A percentile compares a stretch with the other conserved stretches of the same genome.
Evolutionary conservation across 1,284 basidiomycete genomes (phyloP).

Genomic region (Cystobasidium sp.): DNA sequence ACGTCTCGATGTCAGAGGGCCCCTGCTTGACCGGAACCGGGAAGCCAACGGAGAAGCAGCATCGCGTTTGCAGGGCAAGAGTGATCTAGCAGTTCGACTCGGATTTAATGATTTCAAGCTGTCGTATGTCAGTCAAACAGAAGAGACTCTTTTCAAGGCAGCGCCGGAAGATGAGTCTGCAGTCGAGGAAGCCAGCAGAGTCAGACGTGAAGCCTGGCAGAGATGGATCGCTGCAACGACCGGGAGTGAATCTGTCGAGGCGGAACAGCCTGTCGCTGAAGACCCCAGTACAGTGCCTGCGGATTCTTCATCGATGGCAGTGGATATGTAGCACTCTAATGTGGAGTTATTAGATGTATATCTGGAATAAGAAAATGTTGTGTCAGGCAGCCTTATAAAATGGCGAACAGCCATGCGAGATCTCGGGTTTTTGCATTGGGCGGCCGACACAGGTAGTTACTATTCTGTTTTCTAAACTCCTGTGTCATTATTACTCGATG

Average conservation of each 20-base stretch:
- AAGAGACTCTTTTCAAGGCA: constrained; percentile 50
- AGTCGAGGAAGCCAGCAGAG: not conserved
- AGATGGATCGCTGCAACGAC: constrained; percentile 27
- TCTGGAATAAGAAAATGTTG: not conserved
- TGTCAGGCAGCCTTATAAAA: too few relatives aligned
- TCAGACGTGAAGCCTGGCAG: constrained; percentile 34
- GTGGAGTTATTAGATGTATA: not conserved
- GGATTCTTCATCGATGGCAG: not conserved
- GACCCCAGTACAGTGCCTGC: not conserved
- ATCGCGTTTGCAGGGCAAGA: constrained; percentile 19
- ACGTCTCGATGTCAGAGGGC: constrained; percentile 64
- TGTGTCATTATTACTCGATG: too few relatives aligned
- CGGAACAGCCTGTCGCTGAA: not conserved
- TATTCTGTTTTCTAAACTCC: too few relatives aligned
- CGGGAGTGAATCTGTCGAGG: not conserved
- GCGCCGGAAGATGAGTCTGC: constrained; percentile 1
- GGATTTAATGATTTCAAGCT: constrained; percentile 56
- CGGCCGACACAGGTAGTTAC: too few relatives aligned
- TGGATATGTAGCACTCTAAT: not conserved
- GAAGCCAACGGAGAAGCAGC: constrained; percentile 10
- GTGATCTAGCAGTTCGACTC: constrained; percentile 44
- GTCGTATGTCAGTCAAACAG: constrained; percentile 57
- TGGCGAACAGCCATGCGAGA: too few relatives aligned
- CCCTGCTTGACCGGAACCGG: constrained; percentile 69
- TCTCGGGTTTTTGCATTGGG: too few relatives aligned